Evolutionary conservation across 192 early-diverging fungal genomes (phyloP), one percentile per base, ranked within the genome.

Genomic region (Dispira parvispora): DNA sequence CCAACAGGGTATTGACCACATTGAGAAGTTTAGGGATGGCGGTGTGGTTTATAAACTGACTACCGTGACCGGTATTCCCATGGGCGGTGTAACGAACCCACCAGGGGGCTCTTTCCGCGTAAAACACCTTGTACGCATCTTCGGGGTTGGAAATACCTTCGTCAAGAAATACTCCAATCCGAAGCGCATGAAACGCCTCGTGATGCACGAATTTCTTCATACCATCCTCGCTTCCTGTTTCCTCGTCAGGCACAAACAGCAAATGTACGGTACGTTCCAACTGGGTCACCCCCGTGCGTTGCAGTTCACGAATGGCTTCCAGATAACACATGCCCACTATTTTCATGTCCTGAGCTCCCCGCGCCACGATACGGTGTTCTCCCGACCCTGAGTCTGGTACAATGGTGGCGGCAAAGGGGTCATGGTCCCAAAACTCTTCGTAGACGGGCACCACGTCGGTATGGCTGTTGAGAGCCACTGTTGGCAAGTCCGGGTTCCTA

Each of bases 331-430:
- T 73, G 12, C 88, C 88, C 52, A 90, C 88, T 68, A 89, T 89
- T 71, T 94, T 94, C 91, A 94, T 94, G 67, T 94, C 90, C 69
- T 90, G 88, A 13, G 90, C 66, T 0, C 88, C 89, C 45, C 89
- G 84, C n/a, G 88, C 91, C 64, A 82, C 72, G 66, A 94, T 91
- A 52, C 80, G 54, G 65, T 65, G 64, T 43, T 71, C 76, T 14
- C 86, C 85, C 65, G 81, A 74, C 20, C 72, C 75, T 44, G 70
- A 65, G 46, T 80, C 84, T 12, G 74, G 28, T 38, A 73, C 76
- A 0, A 73, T 70, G 43, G 64, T 68, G 11, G 87, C 91, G 8
- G 76, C 84, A 68, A 94, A 91, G 8, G 91, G 87, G 56, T 80
- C 78, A 52, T 82, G 71, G 11, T 72, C 82, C 91, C 91, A 94